A percentile compares a stretch with the other conserved stretches of the same genome.
Conservation (phyloP, 1,284 basidiomycete genomes). For the Ustilago trichophora region DNA sequence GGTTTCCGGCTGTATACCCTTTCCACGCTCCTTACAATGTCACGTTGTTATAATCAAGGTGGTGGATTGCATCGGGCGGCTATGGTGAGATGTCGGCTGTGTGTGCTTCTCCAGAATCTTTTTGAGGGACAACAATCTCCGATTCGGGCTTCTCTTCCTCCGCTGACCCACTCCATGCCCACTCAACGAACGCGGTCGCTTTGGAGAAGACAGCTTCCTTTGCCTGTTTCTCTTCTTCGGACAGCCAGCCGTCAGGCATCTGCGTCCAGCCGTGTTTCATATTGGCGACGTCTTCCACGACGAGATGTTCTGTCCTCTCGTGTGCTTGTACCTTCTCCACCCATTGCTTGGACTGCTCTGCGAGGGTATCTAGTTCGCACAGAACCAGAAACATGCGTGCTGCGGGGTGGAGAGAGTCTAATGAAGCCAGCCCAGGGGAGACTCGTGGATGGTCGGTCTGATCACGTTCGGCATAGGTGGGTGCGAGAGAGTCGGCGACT, state of each 20-base stretch:
- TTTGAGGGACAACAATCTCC: conserved; percentile 22
- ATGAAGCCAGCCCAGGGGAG: conserved; percentile 47
- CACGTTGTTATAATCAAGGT: background rate
- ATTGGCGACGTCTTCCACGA: conserved; percentile 36
- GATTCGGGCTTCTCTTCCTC: conserved; percentile 18
- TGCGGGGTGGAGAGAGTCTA: conserved; percentile 41
- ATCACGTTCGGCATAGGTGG: conserved; percentile 43
- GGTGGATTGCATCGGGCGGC: background rate
- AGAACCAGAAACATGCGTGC: conserved; percentile 48
- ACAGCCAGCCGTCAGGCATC: conserved; percentile 49
- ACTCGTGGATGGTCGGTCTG: conserved; percentile 44
- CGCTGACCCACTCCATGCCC: conserved; percentile 32
- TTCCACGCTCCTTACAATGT: conserved; percentile 1
- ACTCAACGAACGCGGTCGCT: conserved; percentile 31
- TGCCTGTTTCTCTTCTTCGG: conserved; percentile 22
- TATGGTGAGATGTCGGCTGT: conserved; percentile 2
- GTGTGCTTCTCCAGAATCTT: conserved; percentile 9
- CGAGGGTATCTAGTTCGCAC: conserved; percentile 45
- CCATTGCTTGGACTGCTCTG: conserved; percentile 52
- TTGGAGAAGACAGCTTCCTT: conserved; percentile 30
- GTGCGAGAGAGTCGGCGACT: conserved; percentile 40
- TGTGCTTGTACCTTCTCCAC: conserved; percentile 37
- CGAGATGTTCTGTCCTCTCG: conserved; percentile 28
- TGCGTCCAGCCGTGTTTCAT: conserved; percentile 51
- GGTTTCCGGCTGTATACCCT: too few relatives aligned